Base-by-base conservation (phyloP, 495 filamentous ascomycete species). In the Xylaria grammica region DNA sequence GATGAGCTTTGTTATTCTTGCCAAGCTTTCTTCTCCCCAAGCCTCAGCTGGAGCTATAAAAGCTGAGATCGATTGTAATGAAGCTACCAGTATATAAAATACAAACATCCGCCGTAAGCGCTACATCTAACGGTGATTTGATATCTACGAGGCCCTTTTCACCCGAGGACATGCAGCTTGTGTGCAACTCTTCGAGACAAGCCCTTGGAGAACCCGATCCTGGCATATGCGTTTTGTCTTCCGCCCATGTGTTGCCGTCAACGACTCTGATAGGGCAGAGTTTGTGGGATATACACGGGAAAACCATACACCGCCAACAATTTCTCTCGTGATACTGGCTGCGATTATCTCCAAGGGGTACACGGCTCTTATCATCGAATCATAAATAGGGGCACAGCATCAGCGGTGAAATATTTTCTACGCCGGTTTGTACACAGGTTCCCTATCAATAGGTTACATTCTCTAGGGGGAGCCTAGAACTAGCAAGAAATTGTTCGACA, bases 231-330 rank as follows among this genome's bases (percentile, higher is more conserved):
- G 5, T 11, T 15, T 7, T 36, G 5, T 11, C 40, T 7, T 10
- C 13, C 17, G 7, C 54, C 56, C 56, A 59, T 48, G 56, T 59
- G 56, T 34, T 59, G 56, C 26, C 48, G 29, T 42, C 19, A n/a
- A 48, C 27, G n/a, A 10, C 36, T 17, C 42, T 59, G 56, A 59
- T 59, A 59, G 56, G 56, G n/a, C 20, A 2, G 19, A 27, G 9
- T 7, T 34, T 36, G 27, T 15, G 8, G 13, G 34, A 36, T 36
- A 20, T 44, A 45, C 30, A 57, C 27, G 7, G 29, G 36, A 34
- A 42, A 44, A 30, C 44, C 27, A 17, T 19, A 44, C 54, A 57
- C 54, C 54, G 54, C 54, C 36, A 17, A 36, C 27, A n/a, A 17
- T 22, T 34, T 3, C 17, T 42, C 17, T 42, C 56, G 19, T 8